phyloP scores from a whole-genome alignment of 2,329 filamentous ascomycete genomes.

The Xylaria sp. region DNA sequence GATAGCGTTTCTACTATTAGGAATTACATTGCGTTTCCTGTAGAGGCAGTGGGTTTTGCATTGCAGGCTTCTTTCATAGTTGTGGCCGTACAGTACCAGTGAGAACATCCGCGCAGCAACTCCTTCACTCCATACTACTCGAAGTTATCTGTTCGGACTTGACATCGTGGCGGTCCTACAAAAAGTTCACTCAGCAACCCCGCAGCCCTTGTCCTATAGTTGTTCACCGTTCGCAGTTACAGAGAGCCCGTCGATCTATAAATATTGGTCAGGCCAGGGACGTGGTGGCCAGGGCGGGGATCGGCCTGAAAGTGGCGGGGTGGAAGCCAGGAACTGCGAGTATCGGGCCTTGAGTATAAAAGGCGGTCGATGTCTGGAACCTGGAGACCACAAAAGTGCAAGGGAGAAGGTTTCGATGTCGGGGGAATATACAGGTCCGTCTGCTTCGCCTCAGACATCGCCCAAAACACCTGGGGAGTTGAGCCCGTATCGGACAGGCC shows the following conservation, averaged over 20 bases:
- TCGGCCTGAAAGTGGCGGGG: slow-evolving; percentile 36
- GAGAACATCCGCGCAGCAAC: slow-evolving; percentile 2
- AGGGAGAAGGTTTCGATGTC: slow-evolving; percentile 69
- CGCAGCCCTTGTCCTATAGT: slow-evolving; percentile 40
- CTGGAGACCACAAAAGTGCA: slow-evolving; percentile 55
- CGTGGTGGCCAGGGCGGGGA: slow-evolving; percentile 37
- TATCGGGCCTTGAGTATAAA: slow-evolving; percentile 35
- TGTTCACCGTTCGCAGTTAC: slow-evolving; percentile 39
- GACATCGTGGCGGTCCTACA: slow-evolving; percentile 45
- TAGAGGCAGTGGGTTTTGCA: slow-evolving; percentile 8
- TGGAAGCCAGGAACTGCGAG: slow-evolving; percentile 39
- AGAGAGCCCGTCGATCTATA: slow-evolving; percentile 34
- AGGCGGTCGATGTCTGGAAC: slow-evolving; percentile 63
- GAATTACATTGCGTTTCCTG: not conserved
- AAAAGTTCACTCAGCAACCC: slow-evolving; percentile 39
- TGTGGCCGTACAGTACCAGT: slow-evolving; percentile 1
- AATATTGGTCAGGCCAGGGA: slow-evolving; percentile 32
- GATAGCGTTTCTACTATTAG: not conserved
- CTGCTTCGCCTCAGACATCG: slow-evolving; percentile 58
- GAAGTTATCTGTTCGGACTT: not conserved
- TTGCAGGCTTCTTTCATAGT: slow-evolving; percentile 4
- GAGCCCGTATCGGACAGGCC: slow-evolving; percentile 38
- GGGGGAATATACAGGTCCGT: slow-evolving; percentile 61
- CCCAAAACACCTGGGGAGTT: slow-evolving; percentile 50
- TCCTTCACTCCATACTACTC: slow-evolving; percentile 4